Evolutionary conservation across 306 rosid genomes (phyloP), one percentile per base, ranked within the genome.

Genomic region (Neltuma alba): DNA sequence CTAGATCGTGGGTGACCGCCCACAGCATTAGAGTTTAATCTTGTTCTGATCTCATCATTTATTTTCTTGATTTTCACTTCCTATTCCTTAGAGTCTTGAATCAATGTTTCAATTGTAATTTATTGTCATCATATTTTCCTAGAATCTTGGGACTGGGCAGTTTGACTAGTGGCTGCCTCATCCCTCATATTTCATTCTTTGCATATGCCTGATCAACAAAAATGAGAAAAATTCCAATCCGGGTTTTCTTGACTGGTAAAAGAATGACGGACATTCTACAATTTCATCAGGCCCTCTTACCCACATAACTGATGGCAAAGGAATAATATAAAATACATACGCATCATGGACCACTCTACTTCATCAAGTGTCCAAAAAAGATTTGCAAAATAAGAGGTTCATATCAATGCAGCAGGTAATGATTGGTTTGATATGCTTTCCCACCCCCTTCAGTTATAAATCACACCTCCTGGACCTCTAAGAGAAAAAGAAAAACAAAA

Each of bases 251-350:
- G 25, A 44, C 21, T 69, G 60, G 68, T 38, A 58, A 34, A 36
- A 75, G 41, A 72, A 79, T 15, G 31, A 36, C 27, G 72, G 21
- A 62, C 27, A 23, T 50, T 20, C 45, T 70, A 74, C 64, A 69
- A 21, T 70, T 58, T 25, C 58, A 13, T 34, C 40, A 44, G 66
- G 64, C 77, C 60, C 45, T 10, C 21, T 70, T 69, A 66, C 63
- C 33, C 67, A 77, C 36, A 66, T 23, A 80, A 45, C 36, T 62
- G 79, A 84, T 31, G 70, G 72, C 42, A 44, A 79, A 48, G 27
- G 70, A 61, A 76, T 47, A 68, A 68, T 6, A 81, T n/a, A 70
- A 37, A 14, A 15, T 48, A 52, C 27, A 52, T 54, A 25, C 30
- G 48, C 72, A 16, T 23, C 76, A 57, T 11, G 61, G 54, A 11